These are phyloP conservation scores for Diaporthe humulicola DNA, from an alignment of 2,329 filamentous ascomycete species.

Conservation along the genomic window DNA sequence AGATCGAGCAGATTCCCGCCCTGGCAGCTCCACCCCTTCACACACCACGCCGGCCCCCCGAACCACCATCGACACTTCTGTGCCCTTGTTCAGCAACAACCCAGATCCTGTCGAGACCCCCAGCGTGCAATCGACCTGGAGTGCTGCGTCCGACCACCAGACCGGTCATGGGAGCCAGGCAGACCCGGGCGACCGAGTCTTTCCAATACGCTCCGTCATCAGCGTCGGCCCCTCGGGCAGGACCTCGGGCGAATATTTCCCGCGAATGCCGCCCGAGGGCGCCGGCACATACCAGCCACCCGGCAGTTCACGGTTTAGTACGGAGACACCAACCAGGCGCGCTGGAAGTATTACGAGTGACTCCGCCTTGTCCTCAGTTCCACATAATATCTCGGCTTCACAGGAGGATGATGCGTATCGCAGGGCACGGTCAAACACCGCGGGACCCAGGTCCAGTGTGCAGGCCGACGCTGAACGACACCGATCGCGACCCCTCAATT, in stretches of 20 bases:
- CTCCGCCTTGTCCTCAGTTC: constrained; percentile 32
- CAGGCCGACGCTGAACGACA: constrained; percentile 59
- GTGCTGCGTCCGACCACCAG: constrained; percentile 57
- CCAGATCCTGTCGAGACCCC: constrained; percentile 38
- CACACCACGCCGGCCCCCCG: not conserved
- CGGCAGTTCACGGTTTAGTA: constrained; percentile 48
- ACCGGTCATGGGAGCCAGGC: constrained; percentile 48
- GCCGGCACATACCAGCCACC: constrained; percentile 40
- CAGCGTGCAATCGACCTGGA: constrained; percentile 54
- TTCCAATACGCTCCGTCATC: constrained; percentile 85
- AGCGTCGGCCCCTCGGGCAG: constrained; percentile 71
- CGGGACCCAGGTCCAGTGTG: constrained; percentile 59
- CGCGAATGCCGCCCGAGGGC: constrained; percentile 45
- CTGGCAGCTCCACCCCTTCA: constrained; percentile 23
- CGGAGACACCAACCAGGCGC: constrained; percentile 42
- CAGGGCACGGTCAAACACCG: constrained; percentile 52
- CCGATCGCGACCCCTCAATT: constrained; percentile 50
- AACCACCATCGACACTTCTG: constrained; percentile 26
- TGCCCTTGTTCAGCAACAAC: constrained; percentile 1
- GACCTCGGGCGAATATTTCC: constrained; percentile 56
- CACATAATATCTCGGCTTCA: constrained; percentile 33
- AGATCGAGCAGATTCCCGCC: not conserved
- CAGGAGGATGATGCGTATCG: constrained; percentile 39
- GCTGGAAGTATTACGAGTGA: constrained; percentile 40
- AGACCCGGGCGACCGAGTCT: constrained; percentile 72